These are phyloP conservation scores for Euphorbia celastroides DNA, from an alignment of 441 rosid genomes.

Conservation along the genomic window DNA sequence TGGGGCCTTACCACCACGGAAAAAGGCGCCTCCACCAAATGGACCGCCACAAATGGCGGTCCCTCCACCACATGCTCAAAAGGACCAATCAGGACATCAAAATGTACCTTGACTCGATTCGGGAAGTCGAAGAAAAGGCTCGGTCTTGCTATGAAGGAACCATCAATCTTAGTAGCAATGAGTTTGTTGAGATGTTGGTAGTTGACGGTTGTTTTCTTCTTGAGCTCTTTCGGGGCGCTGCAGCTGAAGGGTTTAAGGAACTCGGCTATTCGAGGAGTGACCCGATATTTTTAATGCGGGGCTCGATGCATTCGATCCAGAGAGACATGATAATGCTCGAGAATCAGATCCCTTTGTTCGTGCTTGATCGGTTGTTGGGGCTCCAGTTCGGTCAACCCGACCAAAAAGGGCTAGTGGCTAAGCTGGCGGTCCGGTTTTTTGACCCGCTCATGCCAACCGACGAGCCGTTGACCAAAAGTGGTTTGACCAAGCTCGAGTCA, in stretches of 20 bases:
- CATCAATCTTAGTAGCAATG: constrained; percentile 48
- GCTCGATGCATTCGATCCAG: constrained; percentile 82
- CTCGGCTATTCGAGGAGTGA: constrained; percentile 78
- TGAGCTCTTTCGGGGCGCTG: constrained; percentile 71
- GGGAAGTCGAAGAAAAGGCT: constrained; percentile 65
- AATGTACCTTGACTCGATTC: constrained; percentile 50
- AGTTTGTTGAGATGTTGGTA: constrained; percentile 79
- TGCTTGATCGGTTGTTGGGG: constrained; percentile 60
- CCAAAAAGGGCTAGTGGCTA: constrained; percentile 58
- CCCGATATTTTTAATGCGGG: constrained; percentile 76
- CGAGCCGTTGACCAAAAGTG: constrained; percentile 57
- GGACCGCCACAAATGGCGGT: constrained; percentile 85
- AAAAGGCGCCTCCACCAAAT: constrained; percentile 57
- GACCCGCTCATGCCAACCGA: constrained; percentile 82
- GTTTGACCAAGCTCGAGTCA: constrained; percentile 45
- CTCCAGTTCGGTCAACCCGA: constrained; percentile 48
- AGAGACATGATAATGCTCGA: constrained; percentile 91
- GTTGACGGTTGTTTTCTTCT: constrained; percentile 80
- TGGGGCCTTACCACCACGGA: constrained; percentile 83
- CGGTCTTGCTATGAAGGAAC: constrained; percentile 66
- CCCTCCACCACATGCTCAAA: constrained; percentile 53
- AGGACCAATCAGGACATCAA: constrained; percentile 48
- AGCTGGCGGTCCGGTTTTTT: constrained; percentile 60
- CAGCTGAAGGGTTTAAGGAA: constrained; percentile 50
- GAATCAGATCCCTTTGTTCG: constrained; percentile 74